Evolutionary conservation across 2,329 filamentous ascomycete genomes (phyloP).

Genomic region (Elsinoe batatas): DNA sequence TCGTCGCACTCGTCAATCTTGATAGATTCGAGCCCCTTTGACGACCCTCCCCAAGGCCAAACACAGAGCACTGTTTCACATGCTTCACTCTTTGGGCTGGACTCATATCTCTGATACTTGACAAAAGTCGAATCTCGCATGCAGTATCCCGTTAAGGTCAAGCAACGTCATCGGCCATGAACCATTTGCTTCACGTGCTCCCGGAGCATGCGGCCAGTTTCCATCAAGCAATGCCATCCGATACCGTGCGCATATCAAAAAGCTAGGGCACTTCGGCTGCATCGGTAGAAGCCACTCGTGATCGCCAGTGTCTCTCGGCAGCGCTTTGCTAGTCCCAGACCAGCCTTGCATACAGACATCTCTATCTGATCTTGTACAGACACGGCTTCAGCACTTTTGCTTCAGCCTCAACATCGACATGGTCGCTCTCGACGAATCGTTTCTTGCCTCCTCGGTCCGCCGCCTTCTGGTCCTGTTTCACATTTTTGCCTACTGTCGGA

Average conservation of each 20-base stretch:
- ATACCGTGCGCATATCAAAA: too few species aligned
- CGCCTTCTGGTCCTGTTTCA: conserved; percentile 32
- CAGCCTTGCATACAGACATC: not conserved
- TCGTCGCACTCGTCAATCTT: not conserved
- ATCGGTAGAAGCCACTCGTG: not conserved
- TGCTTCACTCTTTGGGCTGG: not conserved
- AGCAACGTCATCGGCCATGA: not conserved
- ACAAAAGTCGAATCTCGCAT: not conserved
- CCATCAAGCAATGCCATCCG: not conserved
- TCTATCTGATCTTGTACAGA: conserved; percentile 79
- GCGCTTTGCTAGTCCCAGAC: not conserved
- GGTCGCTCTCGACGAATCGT: conserved; percentile 52
- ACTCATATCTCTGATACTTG: not conserved
- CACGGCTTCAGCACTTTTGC: conserved; percentile 81
- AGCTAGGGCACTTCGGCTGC: not conserved
- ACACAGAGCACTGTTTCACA: not conserved
- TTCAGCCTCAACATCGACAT: conserved; percentile 49
- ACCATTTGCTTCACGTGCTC: not conserved
- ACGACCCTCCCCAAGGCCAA: not conserved
- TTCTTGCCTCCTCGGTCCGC: conserved; percentile 30
- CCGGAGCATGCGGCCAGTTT: not conserved
- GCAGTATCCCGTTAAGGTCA: not conserved
- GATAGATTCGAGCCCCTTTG: not conserved
- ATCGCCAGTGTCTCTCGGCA: not conserved
- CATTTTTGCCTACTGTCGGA: conserved; percentile 67